A percentile compares a stretch with the other conserved stretches of the same genome.
phyloP scores from a whole-genome alignment of 192 early-diverging fungal species.

The Coemansia guatemalensis region DNA sequence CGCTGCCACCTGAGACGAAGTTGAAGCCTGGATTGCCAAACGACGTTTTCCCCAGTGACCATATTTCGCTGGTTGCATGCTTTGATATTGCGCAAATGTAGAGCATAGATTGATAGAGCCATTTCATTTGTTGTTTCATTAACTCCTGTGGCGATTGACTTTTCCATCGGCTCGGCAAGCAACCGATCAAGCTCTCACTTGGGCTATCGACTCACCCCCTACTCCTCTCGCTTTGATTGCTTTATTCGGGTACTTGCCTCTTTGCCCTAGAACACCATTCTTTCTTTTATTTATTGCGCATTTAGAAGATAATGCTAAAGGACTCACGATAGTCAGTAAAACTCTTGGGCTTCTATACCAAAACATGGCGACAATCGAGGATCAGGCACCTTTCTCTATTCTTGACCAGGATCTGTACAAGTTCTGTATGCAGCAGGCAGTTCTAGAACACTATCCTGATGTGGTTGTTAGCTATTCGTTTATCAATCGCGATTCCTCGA shows the following conservation, averaged over 20 bases:
- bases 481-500: conserved; percentile 60
- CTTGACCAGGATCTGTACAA: conserved; percentile 86
- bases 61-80: conserved; percentile 39
- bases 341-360: neutral
- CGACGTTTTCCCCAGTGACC: conserved; percentile 47
- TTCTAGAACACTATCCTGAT: conserved; percentile 67
- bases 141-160: neutral
- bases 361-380: conserved; percentile 6
- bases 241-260: neutral
- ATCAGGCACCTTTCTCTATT: conserved; percentile 55
- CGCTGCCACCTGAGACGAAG: conserved; percentile 36
- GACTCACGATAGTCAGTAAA: neutral
- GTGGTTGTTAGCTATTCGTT: conserved; percentile 62
- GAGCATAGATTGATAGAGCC: no score
- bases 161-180: neutral
- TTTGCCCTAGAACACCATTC: neutral
- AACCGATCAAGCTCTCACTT: no score
- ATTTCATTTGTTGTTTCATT: neutral
- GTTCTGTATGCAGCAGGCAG: conserved; percentile 79
- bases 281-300: neutral
- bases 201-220: no score
- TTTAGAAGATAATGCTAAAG: neutral
- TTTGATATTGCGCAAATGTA: conserved; percentile 15
- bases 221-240: neutral
- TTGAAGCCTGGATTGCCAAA: neutral